Base-by-base conservation (phyloP, 1,284 basidiomycete genomes). In the Inonotus hispidus region DNA sequence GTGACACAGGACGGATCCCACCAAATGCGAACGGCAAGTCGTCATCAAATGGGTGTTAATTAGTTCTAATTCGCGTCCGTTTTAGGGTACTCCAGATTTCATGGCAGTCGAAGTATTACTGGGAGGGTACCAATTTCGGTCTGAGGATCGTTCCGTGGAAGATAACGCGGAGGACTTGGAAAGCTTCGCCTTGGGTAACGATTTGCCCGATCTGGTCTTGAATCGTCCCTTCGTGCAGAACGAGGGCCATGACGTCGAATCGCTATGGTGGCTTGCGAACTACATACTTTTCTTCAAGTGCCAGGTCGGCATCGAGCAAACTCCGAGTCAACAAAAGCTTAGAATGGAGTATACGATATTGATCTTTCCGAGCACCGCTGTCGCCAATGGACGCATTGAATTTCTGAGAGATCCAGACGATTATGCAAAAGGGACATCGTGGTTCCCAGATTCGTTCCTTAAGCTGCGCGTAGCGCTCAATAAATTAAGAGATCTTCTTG, bases 71-170 rank as follows among this genome's bases (percentile, higher is more conserved):
- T 43, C 16, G 16, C 14, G 41, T 43, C 6, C 14, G 11, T 1
- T 43, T 6, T n/a, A 43, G 41, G 41, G 41, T 19, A 58, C 56
- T 35, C 32, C 37, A 2, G 56, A 58, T 35, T 58, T 58, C 19
- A 58, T 47, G 43, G 56, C 56, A 16, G 25, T 49, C n/a, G 56
- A 58, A 47, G 56, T 49, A n/a, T 23, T 32, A 25, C 6, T 8
- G 7, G 21, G 29, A 10, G 19, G 13, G n/a, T 58, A 58, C 35
- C 14, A 19, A 29, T 38, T 32, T 8, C 3, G 8, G 8, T 8
- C 3, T 3, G 32, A 32, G 3, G 32, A 32, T 32, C 3, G n/a
- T n/a, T n/a, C n/a, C n/a, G n/a, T n/a, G n/a, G n/a, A n/a, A n/a
- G n/a, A n/a, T n/a, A n/a, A n/a, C n/a, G n/a, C n/a, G n/a, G n/a